Evolutionary conservation across 2,329 filamentous ascomycete species (phyloP).

Genomic region (Metarhizium brunneum): DNA sequence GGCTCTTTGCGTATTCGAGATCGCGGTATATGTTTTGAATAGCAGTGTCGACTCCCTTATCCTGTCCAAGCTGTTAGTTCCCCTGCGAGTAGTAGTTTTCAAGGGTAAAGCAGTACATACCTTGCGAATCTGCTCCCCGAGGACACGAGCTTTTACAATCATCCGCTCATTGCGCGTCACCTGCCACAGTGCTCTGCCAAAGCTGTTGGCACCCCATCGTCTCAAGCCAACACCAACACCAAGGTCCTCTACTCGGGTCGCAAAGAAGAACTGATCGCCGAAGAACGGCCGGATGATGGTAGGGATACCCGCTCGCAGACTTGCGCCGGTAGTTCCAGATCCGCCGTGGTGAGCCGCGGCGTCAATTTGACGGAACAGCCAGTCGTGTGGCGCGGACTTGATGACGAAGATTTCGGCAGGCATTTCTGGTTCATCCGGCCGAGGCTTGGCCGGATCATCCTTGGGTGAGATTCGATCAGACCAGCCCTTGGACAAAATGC

Average conservation of each 20-base stretch:
- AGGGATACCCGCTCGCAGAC: conserved; percentile 79
- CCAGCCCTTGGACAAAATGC: conserved; percentile 95
- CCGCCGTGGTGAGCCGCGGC: conserved; percentile 92
- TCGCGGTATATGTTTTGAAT: conserved; percentile 93
- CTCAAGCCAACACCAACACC: conserved; percentile 85
- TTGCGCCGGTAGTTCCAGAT: conserved; percentile 89
- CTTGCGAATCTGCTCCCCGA: conserved; percentile 81
- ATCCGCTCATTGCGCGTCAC: conserved; percentile 85
- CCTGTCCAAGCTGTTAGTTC: conserved; percentile 42
- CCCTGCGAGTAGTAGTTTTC: not conserved
- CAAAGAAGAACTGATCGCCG: conserved; percentile 96
- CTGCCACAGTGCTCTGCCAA: conserved; percentile 83
- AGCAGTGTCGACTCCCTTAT: conserved; percentile 81
- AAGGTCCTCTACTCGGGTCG: conserved; percentile 78
- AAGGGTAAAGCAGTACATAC: conserved; percentile 38
- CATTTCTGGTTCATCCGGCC: conserved; percentile 53
- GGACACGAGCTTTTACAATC: conserved; percentile 71
- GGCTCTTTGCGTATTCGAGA: conserved; percentile 79
- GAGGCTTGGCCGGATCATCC: conserved; percentile 34
- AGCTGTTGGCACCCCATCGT: conserved; percentile 78
- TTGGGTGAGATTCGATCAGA: conserved; percentile 64
- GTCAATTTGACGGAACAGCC: conserved; percentile 90
- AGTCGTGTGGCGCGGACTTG: conserved; percentile 87
- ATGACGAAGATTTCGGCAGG: conserved; percentile 79
- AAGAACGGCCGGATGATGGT: conserved; percentile 97